Evolutionary conservation across 257 asterid species (phyloP).

Genomic region (Vinca minor): DNA sequence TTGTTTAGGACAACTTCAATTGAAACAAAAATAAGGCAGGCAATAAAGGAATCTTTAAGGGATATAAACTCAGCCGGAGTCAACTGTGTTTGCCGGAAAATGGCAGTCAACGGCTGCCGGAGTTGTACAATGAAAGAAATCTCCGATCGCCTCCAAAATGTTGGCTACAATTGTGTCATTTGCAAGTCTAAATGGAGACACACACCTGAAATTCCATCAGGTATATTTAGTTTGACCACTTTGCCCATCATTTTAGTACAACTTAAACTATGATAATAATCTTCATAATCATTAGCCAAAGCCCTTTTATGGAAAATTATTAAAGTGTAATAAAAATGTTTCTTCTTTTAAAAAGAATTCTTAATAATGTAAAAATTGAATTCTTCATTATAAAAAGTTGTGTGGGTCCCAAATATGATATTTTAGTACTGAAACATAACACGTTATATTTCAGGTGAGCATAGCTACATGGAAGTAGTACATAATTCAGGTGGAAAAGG

Average conservation of each 20-base stretch:
- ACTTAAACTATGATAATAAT: too few relatives aligned
- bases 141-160: constrained; percentile 16
- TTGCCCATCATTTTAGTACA: too few relatives aligned
- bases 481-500: constrained; percentile 13
- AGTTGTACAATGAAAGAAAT: constrained; percentile 25
- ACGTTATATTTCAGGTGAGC: constrained; percentile 26
- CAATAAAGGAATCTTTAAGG: constrained; percentile 29
- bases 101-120: constrained; percentile 16
- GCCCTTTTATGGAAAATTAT: background rate
- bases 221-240: constrained; percentile 15
- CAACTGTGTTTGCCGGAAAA: constrained; percentile 27
- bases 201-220: constrained; percentile 27
- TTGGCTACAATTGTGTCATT: constrained; percentile 25
- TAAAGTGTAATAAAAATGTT: too few relatives aligned
- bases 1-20: constrained; percentile 27
- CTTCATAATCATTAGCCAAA: too few relatives aligned
- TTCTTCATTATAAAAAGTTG: background rate
- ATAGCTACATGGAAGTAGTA: constrained; percentile 31
- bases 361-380: background rate
- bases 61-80: constrained; percentile 19
- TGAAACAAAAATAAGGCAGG: constrained; percentile 27
- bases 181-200: constrained; percentile 37
- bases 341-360: too few relatives aligned
- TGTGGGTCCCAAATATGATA: too few relatives aligned
- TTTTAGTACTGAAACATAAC: too few relatives aligned